These are phyloP conservation scores for Verticillium albo-atrum DNA, from an alignment of 2,329 filamentous ascomycete species.

Conservation along the genomic window DNA sequence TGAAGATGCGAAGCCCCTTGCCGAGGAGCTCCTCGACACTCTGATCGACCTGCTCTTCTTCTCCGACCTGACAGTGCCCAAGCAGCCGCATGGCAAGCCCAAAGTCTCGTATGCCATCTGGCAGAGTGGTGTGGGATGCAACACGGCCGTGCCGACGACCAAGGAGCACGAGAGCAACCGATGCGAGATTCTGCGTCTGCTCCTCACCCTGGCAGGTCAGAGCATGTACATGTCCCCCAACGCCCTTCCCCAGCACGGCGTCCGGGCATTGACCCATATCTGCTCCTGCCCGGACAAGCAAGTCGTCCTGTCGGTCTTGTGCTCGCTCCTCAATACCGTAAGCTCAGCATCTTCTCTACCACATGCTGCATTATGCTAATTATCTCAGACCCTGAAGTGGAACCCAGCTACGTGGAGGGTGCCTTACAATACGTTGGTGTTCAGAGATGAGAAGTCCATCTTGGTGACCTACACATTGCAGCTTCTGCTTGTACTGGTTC, in stretches of 20 bases:
- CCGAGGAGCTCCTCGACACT: conserved; percentile 88
- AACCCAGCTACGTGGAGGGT: conserved; percentile 92
- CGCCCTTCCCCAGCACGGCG: conserved; percentile 74
- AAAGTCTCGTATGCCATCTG: conserved; percentile 94
- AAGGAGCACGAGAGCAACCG: conserved; percentile 93
- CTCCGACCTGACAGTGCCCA: conserved; percentile 80
- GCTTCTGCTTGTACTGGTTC: conserved; percentile 75
- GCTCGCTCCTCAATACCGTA: conserved; percentile 91
- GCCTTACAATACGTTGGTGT: conserved; percentile 88
- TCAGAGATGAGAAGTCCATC: conserved; percentile 85
- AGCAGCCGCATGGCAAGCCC: conserved; percentile 62
- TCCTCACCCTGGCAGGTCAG: conserved; percentile 82
- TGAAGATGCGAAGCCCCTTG: conserved; percentile 80
- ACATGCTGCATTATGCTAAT: conserved; percentile 3
- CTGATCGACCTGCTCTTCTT: conserved; percentile 89
- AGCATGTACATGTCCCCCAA: conserved; percentile 89
- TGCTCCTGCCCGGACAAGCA: conserved; percentile 88
- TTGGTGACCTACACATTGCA: conserved; percentile 91
- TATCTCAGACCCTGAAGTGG: conserved; percentile 79
- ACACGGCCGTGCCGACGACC: conserved; percentile 79
- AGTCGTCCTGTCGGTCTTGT: conserved; percentile 81
- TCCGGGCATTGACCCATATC: conserved; percentile 82
- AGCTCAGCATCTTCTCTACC: conserved; percentile 23
- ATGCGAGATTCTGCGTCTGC: conserved; percentile 79
- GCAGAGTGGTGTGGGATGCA: conserved; percentile 97